Percentiles rank a stretch among this genome's conserved stretches.
These are phyloP conservation scores for Hibiscus mutabilis DNA, from an alignment of 345 rosid genomes.

Conservation along the genomic window DNA sequence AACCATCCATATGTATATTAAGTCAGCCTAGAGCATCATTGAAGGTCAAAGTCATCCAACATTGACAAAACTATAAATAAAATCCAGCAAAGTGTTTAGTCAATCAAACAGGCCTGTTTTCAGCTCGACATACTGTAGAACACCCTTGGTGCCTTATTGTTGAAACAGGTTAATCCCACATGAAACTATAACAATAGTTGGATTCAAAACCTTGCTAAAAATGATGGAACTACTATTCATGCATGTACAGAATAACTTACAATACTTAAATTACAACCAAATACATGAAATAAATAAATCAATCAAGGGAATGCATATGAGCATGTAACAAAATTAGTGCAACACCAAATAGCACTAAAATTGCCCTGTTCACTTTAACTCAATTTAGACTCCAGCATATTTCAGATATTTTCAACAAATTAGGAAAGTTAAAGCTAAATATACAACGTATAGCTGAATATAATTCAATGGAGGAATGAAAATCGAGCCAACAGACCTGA, in stretches of 20 bases:
- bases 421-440: not conserved
- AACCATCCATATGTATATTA: not conserved
- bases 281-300: not conserved
- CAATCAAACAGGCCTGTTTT: not conserved
- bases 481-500: conserved; percentile 50
- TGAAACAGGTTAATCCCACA: not conserved
- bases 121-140: not conserved
- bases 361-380: not conserved
- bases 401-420: not conserved
- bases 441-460: not conserved
- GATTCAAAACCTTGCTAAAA: not conserved
- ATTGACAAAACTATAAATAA: not conserved
- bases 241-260: not conserved
- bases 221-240: not conserved
- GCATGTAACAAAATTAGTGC: not conserved
- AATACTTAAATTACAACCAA: not conserved
- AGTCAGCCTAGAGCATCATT: not conserved
- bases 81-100: not conserved
- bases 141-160: not conserved
- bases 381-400: not conserved
- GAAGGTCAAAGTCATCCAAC: not conserved
- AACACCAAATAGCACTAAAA: conserved; percentile 2
- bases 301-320: not conserved
- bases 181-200: not conserved
- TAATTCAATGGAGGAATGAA: not conserved